Evolutionary conservation across 2,329 filamentous ascomycete genomes (phyloP), one percentile per base, ranked within the genome.

Genomic region (Aspergillus brasiliensis): DNA sequence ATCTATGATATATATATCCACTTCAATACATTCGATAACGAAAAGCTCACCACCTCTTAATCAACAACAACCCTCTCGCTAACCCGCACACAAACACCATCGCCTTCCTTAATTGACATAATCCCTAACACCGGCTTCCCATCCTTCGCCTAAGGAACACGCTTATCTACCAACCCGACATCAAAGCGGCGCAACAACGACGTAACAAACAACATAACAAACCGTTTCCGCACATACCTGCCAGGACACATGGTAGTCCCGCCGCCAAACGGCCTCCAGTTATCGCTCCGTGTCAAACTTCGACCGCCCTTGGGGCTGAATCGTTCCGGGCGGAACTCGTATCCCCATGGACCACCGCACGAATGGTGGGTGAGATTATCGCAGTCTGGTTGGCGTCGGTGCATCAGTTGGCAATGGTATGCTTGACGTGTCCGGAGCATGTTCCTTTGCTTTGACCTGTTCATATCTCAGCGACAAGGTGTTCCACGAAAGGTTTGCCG

Each of bases 91-190:
- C 23, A 25, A 19, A 53, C 28, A 21, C 38, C 51, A n/a, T 53
- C 51, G 8, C 51, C 51, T 13, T 53, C 51, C 28, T 37, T 53
- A 3, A 53, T 38, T 19, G 51, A 53, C 51, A 53, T 37, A 8
- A 37, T 34, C 51, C 51, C 51, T 27, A 53, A 17, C 15, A 53
- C 31, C 21, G 51, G 51, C 52, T 62, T 65, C 61, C 58, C 64
- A 56, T 62, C 51, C 60, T 63, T 59, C 56, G 59, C 67, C 48
- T 53, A 49, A 4, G 51, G 51, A 15, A 47, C 28, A 17, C 48
- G 53, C 27, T 48, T 52, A 52, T 13, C 49, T 49, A 56, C 58
- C 59, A 62, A 60, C 44, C 59, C 56, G 60, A 63, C 31, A 38
- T 53, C 51, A 53, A 53, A 53, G 8, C 51, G 27, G n/a, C 31